These are phyloP conservation scores for Xerocomellus amylosporus DNA, from an alignment of 768 basidiomycete genomes.

Conservation along the genomic window DNA sequence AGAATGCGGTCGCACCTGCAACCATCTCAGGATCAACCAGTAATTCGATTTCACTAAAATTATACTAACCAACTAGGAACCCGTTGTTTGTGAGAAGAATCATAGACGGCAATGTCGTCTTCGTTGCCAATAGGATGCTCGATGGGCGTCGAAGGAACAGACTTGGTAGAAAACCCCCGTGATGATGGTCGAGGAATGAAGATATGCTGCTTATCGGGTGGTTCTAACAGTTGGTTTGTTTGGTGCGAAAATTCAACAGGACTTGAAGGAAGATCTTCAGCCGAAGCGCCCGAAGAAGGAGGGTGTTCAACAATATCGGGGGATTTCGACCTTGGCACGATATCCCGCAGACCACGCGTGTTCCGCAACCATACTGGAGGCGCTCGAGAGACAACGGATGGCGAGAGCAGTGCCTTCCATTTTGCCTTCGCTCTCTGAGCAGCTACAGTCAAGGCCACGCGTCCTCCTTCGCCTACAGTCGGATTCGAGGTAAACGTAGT, in stretches of 20 bases:
- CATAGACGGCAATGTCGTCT: conserved; percentile 67
- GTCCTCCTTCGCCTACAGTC: conserved; percentile 33
- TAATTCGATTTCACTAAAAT: background rate
- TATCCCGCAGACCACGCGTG: conserved; percentile 20
- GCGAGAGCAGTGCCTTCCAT: conserved; percentile 48
- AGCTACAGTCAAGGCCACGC: conserved; percentile 38
- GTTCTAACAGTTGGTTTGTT: conserved; percentile 15
- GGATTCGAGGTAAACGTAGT: conserved; percentile 24
- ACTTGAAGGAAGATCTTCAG: conserved; percentile 24
- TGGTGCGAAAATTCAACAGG: conserved; percentile 17
- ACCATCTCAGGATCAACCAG: conserved; percentile 3
- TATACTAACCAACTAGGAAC: conserved; percentile 76
- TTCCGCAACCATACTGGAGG: conserved; percentile 32
- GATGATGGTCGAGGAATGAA: conserved; percentile 27
- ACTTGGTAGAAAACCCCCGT: conserved; percentile 30
- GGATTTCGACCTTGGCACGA: conserved; percentile 14
- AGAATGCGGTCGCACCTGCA: conserved; percentile 80
- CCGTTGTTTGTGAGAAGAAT: conserved; percentile 76
- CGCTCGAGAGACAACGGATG: conserved; percentile 29
- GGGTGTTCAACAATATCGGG: conserved; percentile 27
- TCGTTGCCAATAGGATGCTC: conserved; percentile 38
- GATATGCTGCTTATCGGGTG: conserved; percentile 19
- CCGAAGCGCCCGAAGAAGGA: conserved; percentile 22
- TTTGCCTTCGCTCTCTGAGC: conserved; percentile 56
- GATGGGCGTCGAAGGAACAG: conserved; percentile 29